Base-by-base conservation (phyloP, 306 rosid species). In the Quillaja saponaria region DNA sequence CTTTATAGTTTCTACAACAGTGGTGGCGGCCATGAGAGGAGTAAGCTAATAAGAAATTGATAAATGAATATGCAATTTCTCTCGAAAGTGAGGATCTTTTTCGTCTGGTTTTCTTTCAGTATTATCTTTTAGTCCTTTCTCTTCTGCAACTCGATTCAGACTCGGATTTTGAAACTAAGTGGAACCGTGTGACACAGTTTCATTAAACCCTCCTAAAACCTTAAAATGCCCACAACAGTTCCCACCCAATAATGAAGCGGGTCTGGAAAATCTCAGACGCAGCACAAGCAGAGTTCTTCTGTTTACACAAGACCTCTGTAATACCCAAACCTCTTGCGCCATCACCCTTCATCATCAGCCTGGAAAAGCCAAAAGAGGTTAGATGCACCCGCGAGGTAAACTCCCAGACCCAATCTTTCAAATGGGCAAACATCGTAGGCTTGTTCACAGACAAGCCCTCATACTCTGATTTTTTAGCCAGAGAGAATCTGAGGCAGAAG, bases 241-340 rank as follows among this genome's bases (percentile, higher is more conserved):
- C 7, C 55, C 72, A 4, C 34, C 47, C 2, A 13, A 57, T 71
- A 50, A 86, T 90, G 97, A 86, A 71, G 75, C 87, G 80, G 31
- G 64, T 50, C 10, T 79, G 81, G 80, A 78, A 71, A 61, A 74
- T 86, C 69, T 76, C 84, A 9, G 74, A 74, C 55, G 79, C 69
- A 35, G 78, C 71, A 20, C 77, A 69, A 67, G 66, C 72, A 3
- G 80, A 72, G 49, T 53, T 64, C 8, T 48, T 64, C 38, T 55
- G 54, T 79, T 58, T 47, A 61, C 52, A 44, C 35, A 46, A 57
- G 40, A 19, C 48, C 76, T 51, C 78, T 13, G 21, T 64, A 6
- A 68, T 38, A 3, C 71, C 58, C 58, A 55, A 60, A 61, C 10
- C 53, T 53, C 69, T 8, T 13, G 16, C 45, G 9, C 59, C 75